phyloP scores from a whole-genome alignment of 148 eudicot species.

The Arbutus unedo region DNA sequence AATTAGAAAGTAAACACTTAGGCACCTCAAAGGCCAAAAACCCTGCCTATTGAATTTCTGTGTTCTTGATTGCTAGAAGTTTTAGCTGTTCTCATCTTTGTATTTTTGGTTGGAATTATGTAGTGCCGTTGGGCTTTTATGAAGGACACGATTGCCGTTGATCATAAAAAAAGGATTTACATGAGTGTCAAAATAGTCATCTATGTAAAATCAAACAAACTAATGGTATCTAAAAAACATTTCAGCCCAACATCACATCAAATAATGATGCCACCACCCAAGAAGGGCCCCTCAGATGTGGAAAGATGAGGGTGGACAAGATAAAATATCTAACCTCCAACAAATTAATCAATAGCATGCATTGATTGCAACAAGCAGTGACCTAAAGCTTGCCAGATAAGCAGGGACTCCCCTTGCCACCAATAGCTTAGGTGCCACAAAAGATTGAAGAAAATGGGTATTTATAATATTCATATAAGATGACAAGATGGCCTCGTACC shows the following conservation, averaged over 20 bases:
- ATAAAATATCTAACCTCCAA: neutral
- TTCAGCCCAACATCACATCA: neutral
- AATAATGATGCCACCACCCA: neutral
- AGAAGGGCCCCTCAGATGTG: neutral
- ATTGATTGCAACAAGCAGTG: slow-evolving; percentile 2
- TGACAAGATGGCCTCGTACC: neutral
- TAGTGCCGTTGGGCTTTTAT: too few relatives aligned
- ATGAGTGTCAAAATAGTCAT: neutral
- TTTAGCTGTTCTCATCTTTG: too few relatives aligned
- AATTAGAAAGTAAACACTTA: neutral
- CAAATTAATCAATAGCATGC: neutral
- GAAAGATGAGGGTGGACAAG: neutral
- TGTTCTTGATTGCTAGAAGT: too few relatives aligned
- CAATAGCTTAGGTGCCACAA: neutral
- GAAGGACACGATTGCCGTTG: too few relatives aligned
- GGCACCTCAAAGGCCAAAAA: neutral
- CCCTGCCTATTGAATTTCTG: neutral
- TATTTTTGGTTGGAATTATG: too few relatives aligned
- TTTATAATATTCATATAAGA: neutral
- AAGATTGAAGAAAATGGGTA: neutral
- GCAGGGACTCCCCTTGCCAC: neutral
- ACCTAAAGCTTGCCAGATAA: neutral
- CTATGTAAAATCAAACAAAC: neutral
- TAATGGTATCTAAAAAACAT: neutral
- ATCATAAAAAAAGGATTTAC: neutral